phyloP scores from a whole-genome alignment of 192 early-diverging fungal genomes.

The Gonapodya prolifera region DNA sequence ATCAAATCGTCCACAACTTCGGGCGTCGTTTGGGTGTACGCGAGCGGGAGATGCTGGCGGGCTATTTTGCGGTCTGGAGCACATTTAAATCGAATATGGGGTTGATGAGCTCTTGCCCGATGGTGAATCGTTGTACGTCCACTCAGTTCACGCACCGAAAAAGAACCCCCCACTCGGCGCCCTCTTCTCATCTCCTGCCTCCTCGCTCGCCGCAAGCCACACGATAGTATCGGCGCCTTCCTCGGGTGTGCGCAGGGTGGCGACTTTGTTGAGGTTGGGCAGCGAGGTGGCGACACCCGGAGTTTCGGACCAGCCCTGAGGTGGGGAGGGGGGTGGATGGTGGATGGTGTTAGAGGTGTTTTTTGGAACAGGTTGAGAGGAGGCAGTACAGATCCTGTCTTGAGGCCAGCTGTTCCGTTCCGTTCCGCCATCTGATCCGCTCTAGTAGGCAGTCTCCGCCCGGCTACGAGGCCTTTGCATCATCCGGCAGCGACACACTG shows the following conservation, averaged over 20 bases:
- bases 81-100: not conserved
- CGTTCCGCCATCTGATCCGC: no score
- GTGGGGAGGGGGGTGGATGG: slow-evolving; percentile 13
- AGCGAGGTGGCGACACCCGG: slow-evolving; percentile 12
- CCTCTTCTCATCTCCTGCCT: slow-evolving; percentile 3
- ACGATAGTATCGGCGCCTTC: slow-evolving; percentile 24
- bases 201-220: slow-evolving; percentile 14
- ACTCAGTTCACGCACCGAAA: slow-evolving; percentile 6
- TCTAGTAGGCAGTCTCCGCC: no score
- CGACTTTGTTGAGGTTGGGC: slow-evolving; percentile 11
- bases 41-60: slow-evolving; percentile 12
- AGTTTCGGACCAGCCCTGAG: slow-evolving; percentile 17
- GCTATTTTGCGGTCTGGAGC: slow-evolving; percentile 10
- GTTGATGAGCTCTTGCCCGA: not conserved
- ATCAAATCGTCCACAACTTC: slow-evolving; percentile 13
- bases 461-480: no score
- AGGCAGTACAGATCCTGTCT: no score
- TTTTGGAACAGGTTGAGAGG: slow-evolving; percentile 4
- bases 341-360: no score
- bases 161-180: slow-evolving; percentile 11
- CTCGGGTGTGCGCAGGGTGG: slow-evolving; percentile 9
- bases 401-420: no score
- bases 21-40: slow-evolving; percentile 1
- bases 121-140: not conserved
- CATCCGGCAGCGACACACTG: no score